phyloP scores from a whole-genome alignment of 371 early-diverging fungal genomes.

The Mortierella sp. region DNA sequence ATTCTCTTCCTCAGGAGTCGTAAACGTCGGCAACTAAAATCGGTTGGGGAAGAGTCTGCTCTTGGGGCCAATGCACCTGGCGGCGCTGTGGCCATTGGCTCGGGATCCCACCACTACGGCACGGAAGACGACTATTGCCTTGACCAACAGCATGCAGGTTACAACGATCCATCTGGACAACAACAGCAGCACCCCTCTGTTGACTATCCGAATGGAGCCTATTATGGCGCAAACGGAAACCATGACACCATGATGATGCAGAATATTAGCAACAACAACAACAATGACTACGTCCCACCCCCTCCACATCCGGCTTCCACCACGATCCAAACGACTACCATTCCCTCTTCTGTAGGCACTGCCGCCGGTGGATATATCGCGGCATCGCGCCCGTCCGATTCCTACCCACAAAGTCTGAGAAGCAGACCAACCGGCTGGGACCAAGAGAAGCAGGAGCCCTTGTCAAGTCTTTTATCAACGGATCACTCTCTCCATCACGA shows the following conservation, averaged over 20 bases:
- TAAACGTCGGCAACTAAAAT: slow-evolving; percentile 13
- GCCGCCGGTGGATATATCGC: slow-evolving; percentile 11
- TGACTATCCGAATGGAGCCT: slow-evolving; percentile 4
- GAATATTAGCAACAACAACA: slow-evolving; percentile 11
- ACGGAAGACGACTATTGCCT: slow-evolving; percentile 16
- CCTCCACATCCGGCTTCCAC: slow-evolving; percentile 27
- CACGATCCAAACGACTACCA: slow-evolving; percentile 10
- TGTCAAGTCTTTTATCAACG: slow-evolving; percentile 16
- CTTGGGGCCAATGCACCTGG: too few species aligned
- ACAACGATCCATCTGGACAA: slow-evolving; percentile 8
- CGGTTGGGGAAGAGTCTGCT: too few species aligned
- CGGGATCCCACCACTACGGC: slow-evolving; percentile 20
- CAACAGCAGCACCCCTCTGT: neutral
- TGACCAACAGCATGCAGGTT: slow-evolving; percentile 3
- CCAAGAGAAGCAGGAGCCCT: slow-evolving; percentile 7
- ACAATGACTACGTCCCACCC: slow-evolving; percentile 20
- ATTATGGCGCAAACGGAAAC: slow-evolving; percentile 10
- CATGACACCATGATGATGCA: slow-evolving; percentile 30
- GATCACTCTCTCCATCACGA: slow-evolving; percentile 28
- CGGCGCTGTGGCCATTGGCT: too few species aligned
- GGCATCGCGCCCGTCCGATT: slow-evolving; percentile 30
- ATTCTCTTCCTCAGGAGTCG: slow-evolving; percentile 19
- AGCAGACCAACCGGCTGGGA: slow-evolving; percentile 30
- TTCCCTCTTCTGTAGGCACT: slow-evolving; percentile 18
- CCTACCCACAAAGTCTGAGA: slow-evolving; percentile 36